Conservation (phyloP, 805 yeast genomes). For the Candida morakotiae region DNA sequence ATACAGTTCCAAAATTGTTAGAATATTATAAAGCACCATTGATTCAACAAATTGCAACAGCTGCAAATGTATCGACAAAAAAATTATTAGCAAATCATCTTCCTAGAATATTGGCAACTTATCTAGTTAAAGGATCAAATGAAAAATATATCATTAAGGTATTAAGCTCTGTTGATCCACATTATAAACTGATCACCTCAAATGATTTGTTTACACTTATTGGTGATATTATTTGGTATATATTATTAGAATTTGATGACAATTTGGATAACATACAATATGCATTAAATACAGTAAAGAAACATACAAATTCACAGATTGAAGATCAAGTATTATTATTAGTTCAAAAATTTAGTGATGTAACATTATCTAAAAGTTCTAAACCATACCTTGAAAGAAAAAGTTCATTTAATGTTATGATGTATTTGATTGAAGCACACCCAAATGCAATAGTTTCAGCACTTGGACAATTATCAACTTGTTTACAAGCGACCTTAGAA, state of each 20-base stretch:
- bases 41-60: conserved; percentile 58
- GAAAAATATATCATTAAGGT: conserved; percentile 49
- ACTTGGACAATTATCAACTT: conserved; percentile 80
- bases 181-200: conserved; percentile 30
- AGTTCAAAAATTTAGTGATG: conserved; percentile 74
- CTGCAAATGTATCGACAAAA: conserved; percentile 41
- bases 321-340: conserved; percentile 63
- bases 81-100: conserved; percentile 47
- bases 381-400: conserved; percentile 71
- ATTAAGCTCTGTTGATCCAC: conserved; percentile 50
- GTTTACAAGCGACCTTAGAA: conserved; percentile 76
- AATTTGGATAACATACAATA: conserved; percentile 21
- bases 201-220: conserved; percentile 32
- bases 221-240: conserved; percentile 37
- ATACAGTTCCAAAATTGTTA: conserved; percentile 73
- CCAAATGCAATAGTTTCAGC: conserved; percentile 54
- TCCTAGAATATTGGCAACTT: conserved; percentile 53
- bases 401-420: conserved; percentile 69
- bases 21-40: conserved; percentile 54
- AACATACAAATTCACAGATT: conserved; percentile 15
- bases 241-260: conserved; percentile 27
- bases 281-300: conserved; percentile 39
- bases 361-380: conserved; percentile 66
- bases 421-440: conserved; percentile 55
- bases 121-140: conserved; percentile 49